Evolutionary conservation across 2,329 filamentous ascomycete species (phyloP), one percentile per base, ranked within the genome.

Genomic region (Parastagonospora avenae): DNA sequence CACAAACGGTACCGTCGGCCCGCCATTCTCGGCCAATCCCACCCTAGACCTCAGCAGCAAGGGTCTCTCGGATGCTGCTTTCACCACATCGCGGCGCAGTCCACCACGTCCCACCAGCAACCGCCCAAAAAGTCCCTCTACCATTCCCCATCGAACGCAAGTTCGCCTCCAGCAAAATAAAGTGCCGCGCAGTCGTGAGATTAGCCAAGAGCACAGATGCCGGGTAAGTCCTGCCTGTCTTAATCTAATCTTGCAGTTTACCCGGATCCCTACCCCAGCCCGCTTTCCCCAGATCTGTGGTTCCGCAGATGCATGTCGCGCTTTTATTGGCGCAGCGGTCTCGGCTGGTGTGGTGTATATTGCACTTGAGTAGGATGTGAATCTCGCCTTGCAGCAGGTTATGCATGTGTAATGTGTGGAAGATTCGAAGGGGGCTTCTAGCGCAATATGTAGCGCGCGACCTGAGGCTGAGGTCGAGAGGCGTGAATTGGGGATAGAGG

Each of bases 401-500:
- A 56, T 52, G 24, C 47, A 31, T 19, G 41, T 27, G 40, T 29
- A 57, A 38, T 60, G 53, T 52, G 50, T 11, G 47, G 58, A 61
- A 55, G 32, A 43, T 60, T 60, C 57, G 53, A 42, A 33, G 27
- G 42, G 46, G 42, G 35, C 11, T 61, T 61, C 55, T 61, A 61
- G 50, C 56, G 58, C 33, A 29, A 29, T 15, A 37, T 27, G 33
- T 37, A 43, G 16, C 39, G 38, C 48, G 44, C 40, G 27, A 50
- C 52, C 46, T 53, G 55, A 58, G 52, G 55, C 50, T 58, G 50
- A 50, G 57, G 36, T 27, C 11, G 42, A 37, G 40, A 29, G 3
- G 19, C 19, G 19, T 24, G 10, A 9, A 27, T 40, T 16, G 4
- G 11, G 11, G 35, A 37, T 14, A 28, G 16, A 8, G 19, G 14